Conservation (phyloP, 2,329 filamentous ascomycete species). For the Ramichloridium luteum region DNA sequence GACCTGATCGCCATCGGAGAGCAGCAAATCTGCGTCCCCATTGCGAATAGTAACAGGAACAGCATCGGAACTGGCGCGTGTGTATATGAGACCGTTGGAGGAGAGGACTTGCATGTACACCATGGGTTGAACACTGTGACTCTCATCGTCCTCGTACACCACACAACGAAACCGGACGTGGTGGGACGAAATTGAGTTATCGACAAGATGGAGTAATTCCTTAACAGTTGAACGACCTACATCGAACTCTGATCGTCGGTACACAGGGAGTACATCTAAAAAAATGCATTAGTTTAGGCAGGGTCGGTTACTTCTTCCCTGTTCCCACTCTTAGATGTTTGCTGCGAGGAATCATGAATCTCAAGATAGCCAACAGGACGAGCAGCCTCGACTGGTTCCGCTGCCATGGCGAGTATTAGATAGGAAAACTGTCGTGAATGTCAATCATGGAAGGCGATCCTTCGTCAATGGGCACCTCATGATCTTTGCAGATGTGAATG, state of each 20-base stretch:
- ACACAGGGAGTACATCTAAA: no score
- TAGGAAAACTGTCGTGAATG: no score
- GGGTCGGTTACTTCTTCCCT: no score
- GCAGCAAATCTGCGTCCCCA: constrained; percentile 27
- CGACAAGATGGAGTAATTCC: constrained; percentile 15
- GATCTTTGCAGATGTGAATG: no score
- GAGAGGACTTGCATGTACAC: constrained; percentile 38
- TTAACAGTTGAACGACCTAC: constrained; percentile 21
- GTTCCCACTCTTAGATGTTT: no score
- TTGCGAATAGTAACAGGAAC: constrained; percentile 18
- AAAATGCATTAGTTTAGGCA: no score
- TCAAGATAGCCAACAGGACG: no score
- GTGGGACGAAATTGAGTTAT: constrained; percentile 31
- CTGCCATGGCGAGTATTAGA: no score
- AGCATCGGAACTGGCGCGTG: constrained; percentile 21
- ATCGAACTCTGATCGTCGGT: constrained; percentile 16
- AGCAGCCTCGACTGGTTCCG: no score
- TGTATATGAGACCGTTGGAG: constrained; percentile 30
- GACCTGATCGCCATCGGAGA: constrained; percentile 33
- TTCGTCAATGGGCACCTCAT: no score
- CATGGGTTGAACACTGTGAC: constrained; percentile 29
- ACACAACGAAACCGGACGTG: constrained; percentile 37
- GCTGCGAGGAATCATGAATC: no score
- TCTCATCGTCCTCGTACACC: constrained; percentile 29
- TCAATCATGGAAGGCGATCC: no score